Conservation (phyloP, 1,139 yeast genomes). For the Kodamaea derodonti region DNA sequence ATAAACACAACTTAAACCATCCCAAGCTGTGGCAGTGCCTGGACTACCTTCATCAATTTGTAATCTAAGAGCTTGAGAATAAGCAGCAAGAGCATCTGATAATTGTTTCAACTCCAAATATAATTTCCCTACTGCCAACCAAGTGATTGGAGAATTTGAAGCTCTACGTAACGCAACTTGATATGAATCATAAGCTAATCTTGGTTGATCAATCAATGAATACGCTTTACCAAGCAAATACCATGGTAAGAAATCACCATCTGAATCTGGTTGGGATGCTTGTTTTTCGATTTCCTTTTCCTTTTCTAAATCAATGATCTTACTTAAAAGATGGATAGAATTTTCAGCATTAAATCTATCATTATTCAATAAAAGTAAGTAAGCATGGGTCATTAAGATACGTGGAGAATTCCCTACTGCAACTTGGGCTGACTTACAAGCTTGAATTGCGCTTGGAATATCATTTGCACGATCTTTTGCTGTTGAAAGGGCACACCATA, state of each 20-base stretch:
- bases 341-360: constrained; percentile 23
- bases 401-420: constrained; percentile 44
- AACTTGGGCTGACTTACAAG: constrained; percentile 45
- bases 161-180: constrained; percentile 57
- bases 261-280: constrained; percentile 8
- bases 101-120: constrained; percentile 57
- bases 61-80: constrained; percentile 57
- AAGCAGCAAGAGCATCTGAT: constrained; percentile 65
- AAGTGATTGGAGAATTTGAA: constrained; percentile 52
- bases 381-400: constrained; percentile 45
- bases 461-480: constrained; percentile 50
- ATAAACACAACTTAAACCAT: constrained; percentile 60
- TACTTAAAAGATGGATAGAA: constrained; percentile 35
- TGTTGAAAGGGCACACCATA: constrained; percentile 52
- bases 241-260: constrained; percentile 55
- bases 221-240: constrained; percentile 55
- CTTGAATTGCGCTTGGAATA: constrained; percentile 42
- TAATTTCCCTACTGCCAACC: constrained; percentile 64
- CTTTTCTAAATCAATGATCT: constrained; percentile 29
- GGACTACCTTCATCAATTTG: constrained; percentile 47
- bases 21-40: constrained; percentile 62
- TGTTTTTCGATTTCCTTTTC: constrained; percentile 15
- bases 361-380: constrained; percentile 33
- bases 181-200: constrained; percentile 54
- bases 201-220: constrained; percentile 41